phyloP scores from a whole-genome alignment of 2,329 filamentous ascomycete genomes.

The Fusarium chaquense region DNA sequence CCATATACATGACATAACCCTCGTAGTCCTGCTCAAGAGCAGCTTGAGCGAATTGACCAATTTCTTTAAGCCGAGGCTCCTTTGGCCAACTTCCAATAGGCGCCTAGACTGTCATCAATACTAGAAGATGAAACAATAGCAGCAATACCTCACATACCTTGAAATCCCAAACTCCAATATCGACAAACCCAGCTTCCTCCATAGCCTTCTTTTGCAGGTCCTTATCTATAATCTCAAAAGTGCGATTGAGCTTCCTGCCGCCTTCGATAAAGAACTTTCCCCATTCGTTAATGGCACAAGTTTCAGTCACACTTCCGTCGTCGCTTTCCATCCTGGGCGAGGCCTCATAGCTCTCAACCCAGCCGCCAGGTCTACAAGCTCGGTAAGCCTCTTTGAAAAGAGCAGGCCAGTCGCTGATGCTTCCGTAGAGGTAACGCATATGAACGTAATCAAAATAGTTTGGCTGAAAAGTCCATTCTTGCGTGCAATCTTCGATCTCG shows the following conservation, averaged over 20 bases:
- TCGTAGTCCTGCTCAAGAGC: conserved; percentile 54
- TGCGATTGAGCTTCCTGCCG: conserved; percentile 48
- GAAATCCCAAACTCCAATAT: conserved; percentile 37
- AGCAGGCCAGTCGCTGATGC: conserved; percentile 66
- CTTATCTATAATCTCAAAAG: conserved; percentile 45
- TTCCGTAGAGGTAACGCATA: conserved; percentile 67
- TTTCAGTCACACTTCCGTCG: conserved; percentile 49
- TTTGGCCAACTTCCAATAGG: conserved; percentile 39
- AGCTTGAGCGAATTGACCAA: conserved; percentile 48
- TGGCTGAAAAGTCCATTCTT: conserved; percentile 48
- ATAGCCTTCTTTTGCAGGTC: conserved; percentile 39
- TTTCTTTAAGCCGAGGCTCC: conserved; percentile 26
- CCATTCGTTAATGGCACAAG: conserved; percentile 48
- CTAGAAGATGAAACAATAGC: accelerated
- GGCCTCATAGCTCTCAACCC: conserved; percentile 52
- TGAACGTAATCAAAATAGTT: conserved; percentile 70
- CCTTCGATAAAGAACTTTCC: conserved; percentile 48
- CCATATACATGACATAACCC: conserved; percentile 52
- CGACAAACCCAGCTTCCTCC: conserved; percentile 43
- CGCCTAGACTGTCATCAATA: conserved; percentile 14
- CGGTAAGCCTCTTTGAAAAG: conserved; percentile 64
- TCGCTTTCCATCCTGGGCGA: conserved; percentile 49
- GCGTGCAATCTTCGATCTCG: conserved; percentile 49
- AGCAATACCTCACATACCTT: not conserved
- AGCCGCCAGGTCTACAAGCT: conserved; percentile 68